phyloP scores from a whole-genome alignment of 2,329 filamentous ascomycete genomes.

The Camillea tinctor region DNA sequence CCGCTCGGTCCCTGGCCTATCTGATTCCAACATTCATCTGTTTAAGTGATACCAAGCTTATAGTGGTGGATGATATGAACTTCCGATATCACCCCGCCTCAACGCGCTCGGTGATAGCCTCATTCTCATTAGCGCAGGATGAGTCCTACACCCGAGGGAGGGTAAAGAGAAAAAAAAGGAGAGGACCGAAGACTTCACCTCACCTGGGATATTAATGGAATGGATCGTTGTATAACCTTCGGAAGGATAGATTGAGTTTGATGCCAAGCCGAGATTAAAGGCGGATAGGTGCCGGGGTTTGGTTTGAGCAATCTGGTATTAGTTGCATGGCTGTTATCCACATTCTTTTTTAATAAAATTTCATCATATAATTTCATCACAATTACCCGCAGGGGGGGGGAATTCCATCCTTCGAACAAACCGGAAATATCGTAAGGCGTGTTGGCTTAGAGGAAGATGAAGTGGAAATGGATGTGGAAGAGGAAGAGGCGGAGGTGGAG shows the following conservation, averaged over 20 bases:
- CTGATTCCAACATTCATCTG: background rate
- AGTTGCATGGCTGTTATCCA: background rate
- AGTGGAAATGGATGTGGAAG: too few species aligned
- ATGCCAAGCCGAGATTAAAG: background rate
- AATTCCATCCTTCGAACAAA: background rate
- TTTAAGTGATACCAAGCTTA: background rate
- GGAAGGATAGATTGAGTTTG: background rate
- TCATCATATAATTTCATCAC: background rate
- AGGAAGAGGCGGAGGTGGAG: too few species aligned
- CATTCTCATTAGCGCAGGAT: too few species aligned
- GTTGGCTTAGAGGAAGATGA: background rate
- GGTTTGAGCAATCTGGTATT: background rate
- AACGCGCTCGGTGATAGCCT: too few species aligned
- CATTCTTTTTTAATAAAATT: too few species aligned
- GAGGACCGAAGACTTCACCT: too few species aligned
- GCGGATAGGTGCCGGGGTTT: background rate
- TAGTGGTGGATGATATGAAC: background rate
- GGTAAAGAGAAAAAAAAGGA: too few species aligned
- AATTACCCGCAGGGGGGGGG: too few species aligned
- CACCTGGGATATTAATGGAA: background rate
- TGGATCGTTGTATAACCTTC: background rate
- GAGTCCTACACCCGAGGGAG: too few species aligned
- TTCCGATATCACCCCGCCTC: background rate
- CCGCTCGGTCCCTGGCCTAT: background rate
- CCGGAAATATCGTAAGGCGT: background rate